These are phyloP conservation scores for Striga hermonthica DNA, from an alignment of 305 asterid genomes.

Conservation along the genomic window DNA sequence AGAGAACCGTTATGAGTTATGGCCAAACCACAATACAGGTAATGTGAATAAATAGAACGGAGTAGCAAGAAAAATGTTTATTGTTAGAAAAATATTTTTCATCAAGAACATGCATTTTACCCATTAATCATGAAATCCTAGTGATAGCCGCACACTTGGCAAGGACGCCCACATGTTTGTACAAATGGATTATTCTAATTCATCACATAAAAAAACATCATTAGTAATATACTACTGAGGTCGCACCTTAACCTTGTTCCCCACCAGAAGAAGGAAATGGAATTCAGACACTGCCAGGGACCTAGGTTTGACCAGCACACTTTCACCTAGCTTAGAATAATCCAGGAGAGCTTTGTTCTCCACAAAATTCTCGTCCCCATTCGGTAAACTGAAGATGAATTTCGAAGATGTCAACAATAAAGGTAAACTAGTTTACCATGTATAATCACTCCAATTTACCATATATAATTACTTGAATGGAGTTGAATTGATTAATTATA, in stretches of 20 bases:
- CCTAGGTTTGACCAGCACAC: slow-evolving; percentile 81
- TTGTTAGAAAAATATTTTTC: background rate
- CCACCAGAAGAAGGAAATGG: slow-evolving; percentile 93
- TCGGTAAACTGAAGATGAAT: slow-evolving; percentile 58
- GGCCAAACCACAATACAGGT: slow-evolving; percentile 20
- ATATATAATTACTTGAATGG: slow-evolving; percentile 26
- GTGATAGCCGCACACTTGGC: slow-evolving; percentile 12
- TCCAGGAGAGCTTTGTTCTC: slow-evolving; percentile 96
- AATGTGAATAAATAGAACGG: slow-evolving; percentile 15
- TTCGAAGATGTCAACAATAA: slow-evolving; percentile 31
- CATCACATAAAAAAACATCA: slow-evolving; percentile 27
- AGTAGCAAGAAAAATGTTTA: background rate
- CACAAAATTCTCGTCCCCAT: slow-evolving; percentile 95
- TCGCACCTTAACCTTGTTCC: slow-evolving; percentile 90
- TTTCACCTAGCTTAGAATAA: slow-evolving; percentile 78
- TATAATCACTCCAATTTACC: slow-evolving; percentile 25
- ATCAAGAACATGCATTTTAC: slow-evolving; percentile 2
- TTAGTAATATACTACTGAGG: slow-evolving; percentile 22
- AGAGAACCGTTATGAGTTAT: background rate
- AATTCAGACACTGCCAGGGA: slow-evolving; percentile 88
- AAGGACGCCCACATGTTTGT: slow-evolving; percentile 4
- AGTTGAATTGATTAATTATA: slow-evolving; percentile 26
- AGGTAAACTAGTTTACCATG: slow-evolving; percentile 9
- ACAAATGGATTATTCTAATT: slow-evolving; percentile 27
- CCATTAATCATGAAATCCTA: background rate